Conservation (phyloP, 768 basidiomycete genomes). For the Pleurotus ostreatus region DNA sequence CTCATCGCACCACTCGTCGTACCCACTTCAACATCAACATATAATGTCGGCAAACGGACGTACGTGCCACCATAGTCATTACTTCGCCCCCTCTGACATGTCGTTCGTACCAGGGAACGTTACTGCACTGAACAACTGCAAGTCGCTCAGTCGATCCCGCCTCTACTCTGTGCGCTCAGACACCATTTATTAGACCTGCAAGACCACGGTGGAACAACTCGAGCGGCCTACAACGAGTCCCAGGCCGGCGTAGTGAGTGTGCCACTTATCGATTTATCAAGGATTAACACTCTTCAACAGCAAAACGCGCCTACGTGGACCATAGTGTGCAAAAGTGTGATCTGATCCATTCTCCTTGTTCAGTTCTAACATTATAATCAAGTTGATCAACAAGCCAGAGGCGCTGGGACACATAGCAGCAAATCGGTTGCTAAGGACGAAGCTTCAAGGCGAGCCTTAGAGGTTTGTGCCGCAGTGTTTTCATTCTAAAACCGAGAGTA, state of each 20-base stretch:
- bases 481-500: neutral
- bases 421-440: slow-evolving; percentile 44
- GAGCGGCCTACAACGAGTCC: slow-evolving; percentile 24
- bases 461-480: slow-evolving; percentile 20
- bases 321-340: slow-evolving; percentile 53
- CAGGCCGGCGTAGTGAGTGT: slow-evolving; percentile 22
- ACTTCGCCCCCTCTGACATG: neutral
- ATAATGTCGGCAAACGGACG: neutral
- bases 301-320: slow-evolving; percentile 36
- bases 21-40: neutral
- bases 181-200: slow-evolving; percentile 23
- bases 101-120: slow-evolving; percentile 18
- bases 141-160: slow-evolving; percentile 10
- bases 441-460: slow-evolving; percentile 42
- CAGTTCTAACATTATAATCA: slow-evolving; percentile 3
- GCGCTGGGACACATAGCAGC: slow-evolving; percentile 37
- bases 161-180: neutral
- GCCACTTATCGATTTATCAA: neutral
- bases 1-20: too few relatives aligned
- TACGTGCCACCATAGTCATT: neutral
- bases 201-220: slow-evolving; percentile 7
- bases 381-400: slow-evolving; percentile 48
- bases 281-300: neutral
- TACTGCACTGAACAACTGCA: slow-evolving; percentile 44
- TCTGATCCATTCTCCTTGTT: neutral